Evolutionary conservation across 2,329 filamentous ascomycete genomes (phyloP), one percentile per base, ranked within the genome.

Genomic region (Keithomyces neogunnii): DNA sequence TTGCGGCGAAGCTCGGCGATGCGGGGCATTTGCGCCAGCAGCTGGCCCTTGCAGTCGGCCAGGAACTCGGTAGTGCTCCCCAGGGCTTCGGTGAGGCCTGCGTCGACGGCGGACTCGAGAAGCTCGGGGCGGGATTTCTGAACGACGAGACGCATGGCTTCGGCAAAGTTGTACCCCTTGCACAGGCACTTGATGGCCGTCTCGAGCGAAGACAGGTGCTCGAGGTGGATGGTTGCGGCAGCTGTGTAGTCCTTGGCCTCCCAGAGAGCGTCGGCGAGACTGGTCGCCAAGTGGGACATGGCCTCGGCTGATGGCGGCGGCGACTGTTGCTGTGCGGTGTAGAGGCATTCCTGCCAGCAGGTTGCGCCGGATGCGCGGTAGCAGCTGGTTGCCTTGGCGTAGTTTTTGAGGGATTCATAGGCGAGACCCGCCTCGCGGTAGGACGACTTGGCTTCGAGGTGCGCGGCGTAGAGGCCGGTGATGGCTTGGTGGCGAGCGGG

Each of bases 341-440:
- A 89, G 47, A 99, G 81, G 29, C 89, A 89, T 67, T 99, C 92
- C 49, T 88, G 89, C 93, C 93, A 99, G 69, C 88, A 81, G 3
- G 75, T 68, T 2, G 78, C 79, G 39, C 89, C 88, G 1, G 89
- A 89, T 1, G 86, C 81, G 54, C 88, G 84, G 70, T 96, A 99
- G 64, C 88, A 88, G 61, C 84, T 80, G 54, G 86, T 90, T 8
- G 93, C 92, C 39, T 85, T 78, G 26, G 73, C 64, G 62, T 88
- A 89, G 64, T 91, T 82, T 10, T 74, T 72, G 8, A 99, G 82
- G 26, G 86, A 96, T 65, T 97, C 93, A 67, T 95, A 95, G 3
- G 90, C 87, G 58, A 96, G 79, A 5, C 89, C 93, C 19, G 93
- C 92, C 66, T 96, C 89, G 59, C 87, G 85, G 71, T 88, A 88